Conservation (phyloP, 208 protist genomes). For the Leishmania martiniquensis region DNA sequence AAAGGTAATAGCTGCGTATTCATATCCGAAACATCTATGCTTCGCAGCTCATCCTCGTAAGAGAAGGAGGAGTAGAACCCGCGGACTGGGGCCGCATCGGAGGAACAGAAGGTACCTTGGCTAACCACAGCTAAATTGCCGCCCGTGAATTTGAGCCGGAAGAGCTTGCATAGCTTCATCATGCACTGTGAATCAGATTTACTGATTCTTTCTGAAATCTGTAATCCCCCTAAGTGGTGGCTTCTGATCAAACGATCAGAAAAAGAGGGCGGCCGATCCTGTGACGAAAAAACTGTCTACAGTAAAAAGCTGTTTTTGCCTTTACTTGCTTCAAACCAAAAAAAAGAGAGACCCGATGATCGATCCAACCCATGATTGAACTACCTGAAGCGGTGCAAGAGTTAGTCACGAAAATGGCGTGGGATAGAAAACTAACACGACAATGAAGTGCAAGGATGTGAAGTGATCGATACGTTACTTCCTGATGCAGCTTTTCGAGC, state of each 20-base stretch:
- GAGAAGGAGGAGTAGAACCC: conserved; percentile 86
- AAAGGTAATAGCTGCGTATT: conserved; percentile 75
- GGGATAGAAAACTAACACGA: background rate
- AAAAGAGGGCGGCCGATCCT: background rate
- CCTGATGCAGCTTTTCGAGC: too few relatives aligned
- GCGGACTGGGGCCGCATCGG: conserved; percentile 56
- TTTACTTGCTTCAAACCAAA: background rate
- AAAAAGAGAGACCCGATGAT: background rate
- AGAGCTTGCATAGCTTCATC: conserved; percentile 36
- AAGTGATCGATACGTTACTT: background rate
- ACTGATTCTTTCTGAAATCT: background rate
- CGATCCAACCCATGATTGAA: background rate
- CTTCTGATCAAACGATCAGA: background rate
- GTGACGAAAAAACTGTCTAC: background rate
- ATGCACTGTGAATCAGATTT: background rate
- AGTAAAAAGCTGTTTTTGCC: background rate
- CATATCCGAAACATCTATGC: conserved; percentile 74
- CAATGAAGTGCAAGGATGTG: too few relatives aligned
- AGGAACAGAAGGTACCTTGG: conserved; percentile 44
- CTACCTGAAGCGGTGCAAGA: background rate
- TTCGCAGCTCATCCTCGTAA: conserved; percentile 66
- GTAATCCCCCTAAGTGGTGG: background rate
- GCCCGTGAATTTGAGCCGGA: conserved; percentile 32
- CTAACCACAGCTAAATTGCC: conserved; percentile 31
- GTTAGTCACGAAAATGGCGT: background rate